Evolutionary conservation across 257 asterid species (phyloP).

Genomic region (Linaria vulgaris): DNA sequence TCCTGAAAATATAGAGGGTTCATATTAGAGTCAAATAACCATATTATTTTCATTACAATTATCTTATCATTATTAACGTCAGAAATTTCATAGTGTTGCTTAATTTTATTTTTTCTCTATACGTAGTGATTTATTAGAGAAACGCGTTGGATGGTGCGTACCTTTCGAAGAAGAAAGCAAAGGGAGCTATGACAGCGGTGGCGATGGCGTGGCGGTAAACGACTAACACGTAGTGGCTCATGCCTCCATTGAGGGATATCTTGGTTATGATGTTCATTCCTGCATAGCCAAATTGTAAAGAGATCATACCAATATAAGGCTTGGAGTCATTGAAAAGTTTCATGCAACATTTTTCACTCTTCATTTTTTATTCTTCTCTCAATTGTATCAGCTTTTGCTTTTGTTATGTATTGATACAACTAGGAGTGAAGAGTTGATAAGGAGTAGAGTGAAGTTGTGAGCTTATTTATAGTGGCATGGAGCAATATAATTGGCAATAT

Average conservation of each 20-base stretch:
- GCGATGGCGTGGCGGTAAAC: conserved; percentile 74
- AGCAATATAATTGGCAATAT: background rate
- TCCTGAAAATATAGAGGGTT: conserved; percentile 39
- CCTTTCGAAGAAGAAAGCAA: conserved; percentile 77
- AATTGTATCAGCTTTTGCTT: too few relatives aligned
- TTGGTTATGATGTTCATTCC: conserved; percentile 74
- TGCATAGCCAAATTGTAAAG: conserved; percentile 70
- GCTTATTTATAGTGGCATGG: conserved; percentile 28
- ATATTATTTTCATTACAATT: too few relatives aligned
- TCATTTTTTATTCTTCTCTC: conserved; percentile 14
- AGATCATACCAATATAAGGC: conserved; percentile 61
- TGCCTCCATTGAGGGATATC: conserved; percentile 66
- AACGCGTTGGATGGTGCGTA: conserved; percentile 4
- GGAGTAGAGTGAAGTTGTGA: conserved; percentile 6
- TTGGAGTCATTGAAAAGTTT: conserved; percentile 31
- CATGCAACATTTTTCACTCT: conserved; percentile 13
- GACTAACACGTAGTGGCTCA: conserved; percentile 71
- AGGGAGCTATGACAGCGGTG: conserved; percentile 67
- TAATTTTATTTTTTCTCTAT: too few relatives aligned
- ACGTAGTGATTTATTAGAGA: too few relatives aligned
- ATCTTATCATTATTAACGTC: too few relatives aligned
- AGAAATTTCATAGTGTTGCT: too few relatives aligned
- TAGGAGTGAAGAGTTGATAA: too few relatives aligned
- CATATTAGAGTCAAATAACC: too few relatives aligned
- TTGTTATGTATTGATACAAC: too few relatives aligned